These are phyloP conservation scores for Neonectria magnoliae DNA, from an alignment of 2,329 filamentous ascomycete genomes.

Conservation along the genomic window DNA sequence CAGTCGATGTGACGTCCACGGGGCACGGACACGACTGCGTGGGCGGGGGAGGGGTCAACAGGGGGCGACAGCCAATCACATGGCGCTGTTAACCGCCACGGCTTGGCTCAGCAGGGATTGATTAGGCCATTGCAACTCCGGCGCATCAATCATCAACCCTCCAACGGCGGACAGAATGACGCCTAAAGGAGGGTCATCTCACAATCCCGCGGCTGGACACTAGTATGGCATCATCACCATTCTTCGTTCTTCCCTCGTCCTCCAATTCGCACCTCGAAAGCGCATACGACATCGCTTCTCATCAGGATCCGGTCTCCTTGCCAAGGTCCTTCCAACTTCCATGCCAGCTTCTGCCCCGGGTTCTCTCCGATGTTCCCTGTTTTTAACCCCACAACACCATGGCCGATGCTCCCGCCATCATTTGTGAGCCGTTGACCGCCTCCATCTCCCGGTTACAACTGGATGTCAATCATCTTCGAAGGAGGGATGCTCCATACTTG, in stretches of 20 bases:
- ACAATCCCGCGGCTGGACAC: not conserved
- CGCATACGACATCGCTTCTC: not conserved
- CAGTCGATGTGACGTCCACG: conserved; percentile 12
- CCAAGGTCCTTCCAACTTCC: not conserved
- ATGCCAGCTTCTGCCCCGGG: not conserved
- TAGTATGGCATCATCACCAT: not conserved
- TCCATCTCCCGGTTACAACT: not conserved
- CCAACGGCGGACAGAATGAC: not conserved
- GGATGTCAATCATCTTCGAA: not conserved
- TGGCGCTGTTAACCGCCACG: conserved; percentile 11
- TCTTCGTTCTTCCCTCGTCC: too few species aligned
- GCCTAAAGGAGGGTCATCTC: not conserved
- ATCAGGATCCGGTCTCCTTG: not conserved
- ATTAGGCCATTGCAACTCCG: not conserved
- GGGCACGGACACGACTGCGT: conserved; percentile 5
- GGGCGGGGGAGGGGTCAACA: not conserved
- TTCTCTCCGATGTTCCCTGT: not conserved
- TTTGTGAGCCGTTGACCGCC: not conserved
- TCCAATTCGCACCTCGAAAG: not conserved
- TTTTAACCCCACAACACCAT: not conserved
- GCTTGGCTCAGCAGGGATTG: conserved; percentile 1
- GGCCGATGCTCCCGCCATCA: not conserved
- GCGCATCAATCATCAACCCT: not conserved
- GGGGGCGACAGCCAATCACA: not conserved
- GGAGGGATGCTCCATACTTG: not conserved